A percentile compares a stretch with the other conserved stretches of the same genome.
These are phyloP conservation scores for Nicotiana obtusifolia DNA, from an alignment of 257 asterid species.

Conservation along the genomic window DNA sequence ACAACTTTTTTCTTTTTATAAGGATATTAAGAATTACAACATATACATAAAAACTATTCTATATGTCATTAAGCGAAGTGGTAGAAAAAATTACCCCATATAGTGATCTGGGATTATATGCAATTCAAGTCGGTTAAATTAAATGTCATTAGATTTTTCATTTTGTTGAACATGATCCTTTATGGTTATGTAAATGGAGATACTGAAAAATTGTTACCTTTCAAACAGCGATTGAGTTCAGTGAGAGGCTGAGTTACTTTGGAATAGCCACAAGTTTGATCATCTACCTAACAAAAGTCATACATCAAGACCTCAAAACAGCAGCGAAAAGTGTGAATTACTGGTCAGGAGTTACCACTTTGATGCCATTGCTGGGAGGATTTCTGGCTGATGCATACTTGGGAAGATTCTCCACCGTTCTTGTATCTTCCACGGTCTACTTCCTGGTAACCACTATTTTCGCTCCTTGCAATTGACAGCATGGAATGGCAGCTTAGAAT, in stretches of 20 bases:
- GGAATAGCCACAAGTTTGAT: constrained; percentile 19
- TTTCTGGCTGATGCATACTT: constrained; percentile 28
- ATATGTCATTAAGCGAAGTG: not conserved
- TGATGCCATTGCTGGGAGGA: constrained; percentile 27
- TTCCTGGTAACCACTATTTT: constrained; percentile 15
- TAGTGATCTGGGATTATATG: not conserved
- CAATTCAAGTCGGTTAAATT: not conserved
- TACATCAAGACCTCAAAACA: constrained; percentile 27
- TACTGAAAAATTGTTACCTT: constrained; percentile 50
- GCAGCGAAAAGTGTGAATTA: constrained; percentile 26
- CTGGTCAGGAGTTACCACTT: constrained; percentile 27
- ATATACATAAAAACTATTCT: not conserved
- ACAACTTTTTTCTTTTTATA: not conserved
- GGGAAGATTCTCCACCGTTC: constrained; percentile 24
- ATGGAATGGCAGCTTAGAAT: not conserved
- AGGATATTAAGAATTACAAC: not conserved
- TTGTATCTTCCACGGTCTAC: constrained; percentile 24
- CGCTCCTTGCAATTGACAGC: not conserved
- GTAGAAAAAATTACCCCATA: not conserved
- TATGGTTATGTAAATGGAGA: constrained; percentile 14
- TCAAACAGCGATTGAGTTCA: constrained; percentile 22
- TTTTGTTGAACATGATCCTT: not conserved
- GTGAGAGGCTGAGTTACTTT: constrained; percentile 23
- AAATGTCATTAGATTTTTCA: not conserved
- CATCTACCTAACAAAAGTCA: constrained; percentile 22